Conservation (phyloP, 2,329 filamentous ascomycete genomes). For the Zymoseptoria brevis region DNA sequence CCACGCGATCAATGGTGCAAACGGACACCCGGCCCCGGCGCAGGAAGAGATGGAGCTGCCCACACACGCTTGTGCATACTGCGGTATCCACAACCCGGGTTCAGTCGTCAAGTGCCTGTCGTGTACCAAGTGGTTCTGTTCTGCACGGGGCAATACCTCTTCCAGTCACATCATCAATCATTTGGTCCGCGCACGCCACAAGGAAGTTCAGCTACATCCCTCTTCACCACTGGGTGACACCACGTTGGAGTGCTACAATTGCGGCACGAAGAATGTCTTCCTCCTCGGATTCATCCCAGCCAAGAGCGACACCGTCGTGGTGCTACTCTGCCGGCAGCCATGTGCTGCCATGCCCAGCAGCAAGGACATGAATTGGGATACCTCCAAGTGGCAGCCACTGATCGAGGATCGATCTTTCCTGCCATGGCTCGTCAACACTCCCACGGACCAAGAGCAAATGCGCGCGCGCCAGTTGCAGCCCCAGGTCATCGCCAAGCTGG, state of each 20-base stretch:
- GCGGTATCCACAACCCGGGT: slow-evolving; percentile 90
- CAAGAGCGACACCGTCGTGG: slow-evolving; percentile 96
- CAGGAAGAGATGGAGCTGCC: slow-evolving; percentile 83
- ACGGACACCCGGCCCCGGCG: slow-evolving; percentile 46
- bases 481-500: slow-evolving; percentile 89
- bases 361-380: slow-evolving; percentile 99
- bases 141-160: slow-evolving; percentile 88
- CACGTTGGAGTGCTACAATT: slow-evolving; percentile 97
- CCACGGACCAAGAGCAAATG: slow-evolving; percentile 90
- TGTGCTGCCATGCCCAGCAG: slow-evolving; percentile 91
- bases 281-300: slow-evolving; percentile 95
- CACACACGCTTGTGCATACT: slow-evolving; percentile 92
- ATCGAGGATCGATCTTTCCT: slow-evolving; percentile 96
- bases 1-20: slow-evolving; percentile 67
- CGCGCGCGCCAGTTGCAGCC: slow-evolving; percentile 87
- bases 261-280: slow-evolving; percentile 98
- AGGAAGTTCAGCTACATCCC: slow-evolving; percentile 95
- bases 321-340: slow-evolving; percentile 90
- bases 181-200: slow-evolving; percentile 91
- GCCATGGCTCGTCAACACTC: slow-evolving; percentile 81
- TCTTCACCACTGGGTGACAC: slow-evolving; percentile 90
- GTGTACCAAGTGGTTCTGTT: slow-evolving; percentile 99
- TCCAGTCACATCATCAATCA: slow-evolving; percentile 99
- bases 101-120: slow-evolving; percentile 93
- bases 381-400: slow-evolving; percentile 91